A percentile compares a stretch with the other conserved stretches of the same genome.
Evolutionary conservation across 495 filamentous ascomycete species (phyloP).

Genomic region (Endocarpon pusillum): DNA sequence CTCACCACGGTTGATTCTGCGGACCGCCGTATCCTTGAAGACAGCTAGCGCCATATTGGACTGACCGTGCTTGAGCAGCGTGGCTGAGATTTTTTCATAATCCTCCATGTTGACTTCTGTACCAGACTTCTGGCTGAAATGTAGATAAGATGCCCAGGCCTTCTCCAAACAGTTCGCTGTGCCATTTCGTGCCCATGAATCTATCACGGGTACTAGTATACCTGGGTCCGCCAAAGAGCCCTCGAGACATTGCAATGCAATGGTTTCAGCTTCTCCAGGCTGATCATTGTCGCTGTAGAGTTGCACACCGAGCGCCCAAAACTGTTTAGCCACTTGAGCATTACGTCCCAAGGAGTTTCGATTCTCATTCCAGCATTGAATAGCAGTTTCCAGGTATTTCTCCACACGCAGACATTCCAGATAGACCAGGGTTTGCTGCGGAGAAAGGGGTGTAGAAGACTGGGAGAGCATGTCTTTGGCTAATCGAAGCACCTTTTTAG

Average conservation of each 20-base stretch:
- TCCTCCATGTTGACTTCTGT: conserved; percentile 51
- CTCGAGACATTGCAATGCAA: conserved; percentile 37
- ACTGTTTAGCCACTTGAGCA: conserved; percentile 33
- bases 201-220: conserved; percentile 50
- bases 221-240: no score
- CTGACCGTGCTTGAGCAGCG: conserved; percentile 40
- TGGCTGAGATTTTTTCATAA: conserved; percentile 50
- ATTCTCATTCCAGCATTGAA: conserved; percentile 51
- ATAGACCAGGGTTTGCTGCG: no score
- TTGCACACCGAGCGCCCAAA: conserved; percentile 51
- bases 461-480: no score
- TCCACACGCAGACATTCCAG: no score
- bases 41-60: conserved; percentile 48
- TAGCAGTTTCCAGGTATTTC: no score
- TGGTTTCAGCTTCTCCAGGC: conserved; percentile 43
- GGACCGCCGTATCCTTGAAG: conserved; percentile 77
- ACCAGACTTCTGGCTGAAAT: conserved; percentile 40
- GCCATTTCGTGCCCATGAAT: conserved; percentile 18
- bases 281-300: conserved; percentile 45
- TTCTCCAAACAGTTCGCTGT: conserved; percentile 28
- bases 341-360: conserved; percentile 33
- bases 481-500: no score
- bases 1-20: conserved; percentile 26
- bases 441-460: no score
- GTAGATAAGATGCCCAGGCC: conserved; percentile 51